Percentiles rank a stretch among this genome's conserved stretches.
These are phyloP conservation scores for Gremmenia infestans DNA, from an alignment of 2,329 filamentous ascomycete species.

Conservation along the genomic window DNA sequence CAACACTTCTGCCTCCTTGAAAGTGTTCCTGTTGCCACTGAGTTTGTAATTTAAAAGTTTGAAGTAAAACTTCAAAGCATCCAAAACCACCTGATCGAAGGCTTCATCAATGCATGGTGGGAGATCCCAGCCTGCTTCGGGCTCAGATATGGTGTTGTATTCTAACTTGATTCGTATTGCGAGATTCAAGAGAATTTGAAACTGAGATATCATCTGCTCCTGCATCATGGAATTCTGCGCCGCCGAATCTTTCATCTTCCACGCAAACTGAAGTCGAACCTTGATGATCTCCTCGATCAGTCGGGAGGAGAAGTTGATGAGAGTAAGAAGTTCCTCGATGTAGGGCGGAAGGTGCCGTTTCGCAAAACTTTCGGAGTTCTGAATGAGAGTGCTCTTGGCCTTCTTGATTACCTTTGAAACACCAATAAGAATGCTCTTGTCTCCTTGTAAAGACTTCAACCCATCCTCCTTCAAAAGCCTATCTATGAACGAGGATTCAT, in stretches of 20 bases:
- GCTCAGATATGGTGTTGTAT: conserved; percentile 76
- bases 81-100: conserved; percentile 86
- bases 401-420: conserved; percentile 87
- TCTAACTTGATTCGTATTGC: conserved; percentile 90
- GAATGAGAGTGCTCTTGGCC: conserved; percentile 85
- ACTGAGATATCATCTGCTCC: conserved; percentile 96
- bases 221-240: conserved; percentile 91
- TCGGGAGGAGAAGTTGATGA: conserved; percentile 95
- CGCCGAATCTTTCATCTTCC: conserved; percentile 90
- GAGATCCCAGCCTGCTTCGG: conserved; percentile 89
- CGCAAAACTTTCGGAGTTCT: conserved; percentile 77
- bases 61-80: conserved; percentile 96
- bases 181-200: conserved; percentile 86
- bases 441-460: conserved; percentile 82
- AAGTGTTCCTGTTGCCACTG: conserved; percentile 95
- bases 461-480: conserved; percentile 93
- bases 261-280: conserved; percentile 84
- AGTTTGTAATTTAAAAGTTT: conserved; percentile 98
- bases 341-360: conserved; percentile 91
- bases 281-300: conserved; percentile 96
- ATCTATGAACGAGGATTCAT: conserved; percentile 92
- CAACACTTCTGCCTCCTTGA: conserved; percentile 95
- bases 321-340: conserved; percentile 89
- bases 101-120: conserved; percentile 95
- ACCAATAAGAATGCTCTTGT: conserved; percentile 78